phyloP scores from a whole-genome alignment of 1,284 basidiomycete genomes.

The Boletellus sp. region DNA sequence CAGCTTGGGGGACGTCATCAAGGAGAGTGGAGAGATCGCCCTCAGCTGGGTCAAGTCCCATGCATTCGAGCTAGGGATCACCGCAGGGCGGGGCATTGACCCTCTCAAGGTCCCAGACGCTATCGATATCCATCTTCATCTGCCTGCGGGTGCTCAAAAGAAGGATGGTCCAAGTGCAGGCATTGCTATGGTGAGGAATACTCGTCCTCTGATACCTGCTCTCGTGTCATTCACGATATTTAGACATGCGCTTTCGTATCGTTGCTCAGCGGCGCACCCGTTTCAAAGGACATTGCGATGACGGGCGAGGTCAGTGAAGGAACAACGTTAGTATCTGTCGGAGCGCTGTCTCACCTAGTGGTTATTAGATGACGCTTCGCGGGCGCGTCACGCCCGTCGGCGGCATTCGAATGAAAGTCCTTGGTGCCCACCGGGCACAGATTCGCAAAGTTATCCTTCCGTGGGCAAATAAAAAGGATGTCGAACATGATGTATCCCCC shows the following conservation, averaged over 20 bases:
- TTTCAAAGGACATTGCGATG: constrained; percentile 73
- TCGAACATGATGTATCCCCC: constrained; percentile 76
- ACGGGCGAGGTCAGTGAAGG: constrained; percentile 64
- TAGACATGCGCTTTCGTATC: constrained; percentile 82
- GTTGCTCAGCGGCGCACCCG: constrained; percentile 70
- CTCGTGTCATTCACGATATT: background rate
- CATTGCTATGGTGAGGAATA: constrained; percentile 67
- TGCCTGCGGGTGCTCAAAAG: constrained; percentile 83
- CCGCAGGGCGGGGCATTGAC: constrained; percentile 62
- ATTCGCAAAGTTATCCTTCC: constrained; percentile 82
- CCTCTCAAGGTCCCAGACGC: constrained; percentile 65
- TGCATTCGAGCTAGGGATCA: constrained; percentile 78
- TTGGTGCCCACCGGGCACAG: constrained; percentile 81
- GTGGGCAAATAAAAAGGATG: constrained; percentile 79
- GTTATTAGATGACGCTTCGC: constrained; percentile 72
- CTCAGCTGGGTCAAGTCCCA: constrained; percentile 85
- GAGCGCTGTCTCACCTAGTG: background rate
- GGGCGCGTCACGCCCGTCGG: constrained; percentile 80
- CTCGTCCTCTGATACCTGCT: background rate
- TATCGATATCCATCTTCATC: constrained; percentile 85
- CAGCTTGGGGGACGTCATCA: constrained; percentile 81
- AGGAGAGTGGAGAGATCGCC: constrained; percentile 85
- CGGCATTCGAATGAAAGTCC: constrained; percentile 60
- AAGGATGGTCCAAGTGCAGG: constrained; percentile 92
- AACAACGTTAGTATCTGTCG: background rate